These are phyloP conservation scores for Melanogaster broomeanus DNA, from an alignment of 768 basidiomycete species.

Conservation along the genomic window DNA sequence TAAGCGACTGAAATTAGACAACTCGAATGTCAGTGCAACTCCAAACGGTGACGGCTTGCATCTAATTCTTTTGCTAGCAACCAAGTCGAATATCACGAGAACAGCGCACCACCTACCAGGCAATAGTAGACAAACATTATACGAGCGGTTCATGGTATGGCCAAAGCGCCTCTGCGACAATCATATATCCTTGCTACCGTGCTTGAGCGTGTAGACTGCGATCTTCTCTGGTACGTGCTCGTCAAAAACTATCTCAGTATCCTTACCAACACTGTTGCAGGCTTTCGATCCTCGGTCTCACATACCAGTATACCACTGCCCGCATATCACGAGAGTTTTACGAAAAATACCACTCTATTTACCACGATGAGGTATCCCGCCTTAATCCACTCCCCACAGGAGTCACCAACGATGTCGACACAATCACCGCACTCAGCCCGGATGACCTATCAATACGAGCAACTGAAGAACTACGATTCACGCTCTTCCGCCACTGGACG, in stretches of 20 bases:
- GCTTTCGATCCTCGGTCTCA: conserved; percentile 92
- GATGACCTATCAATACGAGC: conserved; percentile 84
- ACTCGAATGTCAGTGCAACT: conserved; percentile 39
- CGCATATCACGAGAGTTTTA: conserved; percentile 87
- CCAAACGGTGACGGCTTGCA: background rate
- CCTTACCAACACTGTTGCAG: conserved; percentile 39
- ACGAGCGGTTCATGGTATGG: conserved; percentile 82
- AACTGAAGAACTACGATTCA: conserved; percentile 91
- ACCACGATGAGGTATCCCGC: conserved; percentile 89
- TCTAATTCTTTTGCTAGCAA: conserved; percentile 33
- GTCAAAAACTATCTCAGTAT: background rate
- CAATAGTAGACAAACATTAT: conserved; percentile 80
- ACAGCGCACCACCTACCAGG: conserved; percentile 63
- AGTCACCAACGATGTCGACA: conserved; percentile 37
- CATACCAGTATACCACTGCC: conserved; percentile 87
- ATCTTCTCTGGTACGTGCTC: conserved; percentile 78
- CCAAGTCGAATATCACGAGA: conserved; percentile 66
- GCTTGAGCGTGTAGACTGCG: conserved; percentile 92
- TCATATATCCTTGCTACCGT: conserved; percentile 89
- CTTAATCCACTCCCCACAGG: conserved; percentile 68
- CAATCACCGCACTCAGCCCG: conserved; percentile 60
- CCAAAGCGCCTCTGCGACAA: conserved; percentile 84
- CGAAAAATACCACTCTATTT: conserved; percentile 77
- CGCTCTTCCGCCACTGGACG: conserved; percentile 96
- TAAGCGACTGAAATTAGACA: conserved; percentile 63